These are phyloP conservation scores for Aspergillus puulaauensis DNA, from an alignment of 2,329 filamentous ascomycete species.

Conservation along the genomic window DNA sequence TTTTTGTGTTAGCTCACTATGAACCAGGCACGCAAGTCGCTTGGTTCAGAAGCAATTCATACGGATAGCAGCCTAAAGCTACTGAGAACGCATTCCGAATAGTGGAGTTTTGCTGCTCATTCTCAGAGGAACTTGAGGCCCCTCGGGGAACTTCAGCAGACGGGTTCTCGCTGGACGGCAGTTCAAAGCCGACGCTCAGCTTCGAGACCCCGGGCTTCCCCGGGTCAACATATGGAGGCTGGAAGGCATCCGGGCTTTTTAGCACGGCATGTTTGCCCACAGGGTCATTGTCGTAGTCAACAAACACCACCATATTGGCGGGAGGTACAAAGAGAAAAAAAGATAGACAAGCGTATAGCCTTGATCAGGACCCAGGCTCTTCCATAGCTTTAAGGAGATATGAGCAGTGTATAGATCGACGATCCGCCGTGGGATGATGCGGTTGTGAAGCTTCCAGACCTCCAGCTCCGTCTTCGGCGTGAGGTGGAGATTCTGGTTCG, in stretches of 20 bases:
- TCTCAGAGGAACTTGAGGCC: neutral
- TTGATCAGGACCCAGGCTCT: conserved; percentile 1
- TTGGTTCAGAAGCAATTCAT: conserved; percentile 25
- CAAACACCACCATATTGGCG: conserved; percentile 49
- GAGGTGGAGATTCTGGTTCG: conserved; percentile 18
- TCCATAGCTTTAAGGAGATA: conserved; percentile 17
- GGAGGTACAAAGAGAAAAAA: neutral
- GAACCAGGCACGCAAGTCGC: conserved; percentile 12
- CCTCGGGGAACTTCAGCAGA: conserved; percentile 6
- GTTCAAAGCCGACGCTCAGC: conserved; percentile 13
- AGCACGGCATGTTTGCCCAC: conserved; percentile 26
- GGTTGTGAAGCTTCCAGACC: conserved; percentile 20
- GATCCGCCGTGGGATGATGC: conserved; percentile 27
- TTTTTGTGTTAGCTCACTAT: conserved; percentile 16
- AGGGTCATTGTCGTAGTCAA: conserved; percentile 45
- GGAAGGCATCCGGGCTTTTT: conserved; percentile 13
- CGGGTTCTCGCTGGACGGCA: conserved; percentile 8
- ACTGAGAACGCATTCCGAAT: conserved; percentile 40
- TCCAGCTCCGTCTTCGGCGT: conserved; percentile 27
- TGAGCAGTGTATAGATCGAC: neutral
- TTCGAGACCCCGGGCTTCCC: conserved; percentile 23
- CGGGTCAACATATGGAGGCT: conserved; percentile 19
- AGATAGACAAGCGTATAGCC: conserved; percentile 3
- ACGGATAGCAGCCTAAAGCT: conserved; percentile 51
- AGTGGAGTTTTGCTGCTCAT: conserved; percentile 21